phyloP scores from a whole-genome alignment of 1,284 basidiomycete species.

The Uromyces viciae-fabae region DNA sequence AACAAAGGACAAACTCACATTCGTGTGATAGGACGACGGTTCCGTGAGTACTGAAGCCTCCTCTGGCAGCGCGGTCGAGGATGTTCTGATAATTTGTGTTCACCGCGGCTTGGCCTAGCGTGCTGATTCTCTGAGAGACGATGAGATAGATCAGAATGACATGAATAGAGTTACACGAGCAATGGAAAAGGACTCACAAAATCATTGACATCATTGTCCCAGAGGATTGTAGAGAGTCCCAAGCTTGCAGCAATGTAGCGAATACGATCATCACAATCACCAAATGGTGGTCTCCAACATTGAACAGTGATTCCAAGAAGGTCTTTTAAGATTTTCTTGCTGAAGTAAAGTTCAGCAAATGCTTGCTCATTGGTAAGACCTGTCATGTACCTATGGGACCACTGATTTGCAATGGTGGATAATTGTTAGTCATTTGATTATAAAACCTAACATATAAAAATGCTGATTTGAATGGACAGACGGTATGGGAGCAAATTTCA shows the following conservation, averaged over 20 bases:
- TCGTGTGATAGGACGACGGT: conserved; percentile 59
- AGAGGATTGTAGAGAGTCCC: conserved; percentile 59
- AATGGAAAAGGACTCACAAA: conserved; percentile 44
- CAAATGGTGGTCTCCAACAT: conserved; percentile 50
- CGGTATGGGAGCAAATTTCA: conserved; percentile 50
- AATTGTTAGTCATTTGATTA: neutral
- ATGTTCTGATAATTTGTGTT: conserved; percentile 58
- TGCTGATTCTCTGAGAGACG: conserved; percentile 47
- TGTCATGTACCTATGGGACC: conserved; percentile 57
- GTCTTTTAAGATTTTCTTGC: conserved; percentile 40
- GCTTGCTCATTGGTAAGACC: conserved; percentile 58
- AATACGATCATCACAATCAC: conserved; percentile 60
- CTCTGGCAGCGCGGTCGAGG: conserved; percentile 54
- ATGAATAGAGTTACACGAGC: neutral
- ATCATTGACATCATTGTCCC: conserved; percentile 57
- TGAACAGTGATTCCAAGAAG: conserved; percentile 43
- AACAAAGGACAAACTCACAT: conserved; percentile 57
- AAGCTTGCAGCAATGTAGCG: conserved; percentile 59
- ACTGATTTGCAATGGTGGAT: neutral
- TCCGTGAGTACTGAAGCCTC: conserved; percentile 54
- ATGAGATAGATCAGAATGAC: neutral
- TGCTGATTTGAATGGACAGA: neutral
- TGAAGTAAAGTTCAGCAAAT: conserved; percentile 62
- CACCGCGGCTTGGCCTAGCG: conserved; percentile 54
- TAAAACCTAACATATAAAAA: conserved; percentile 54